Base-by-base conservation (phyloP, 768 basidiomycete species). In the Myochromella boudieri region DNA sequence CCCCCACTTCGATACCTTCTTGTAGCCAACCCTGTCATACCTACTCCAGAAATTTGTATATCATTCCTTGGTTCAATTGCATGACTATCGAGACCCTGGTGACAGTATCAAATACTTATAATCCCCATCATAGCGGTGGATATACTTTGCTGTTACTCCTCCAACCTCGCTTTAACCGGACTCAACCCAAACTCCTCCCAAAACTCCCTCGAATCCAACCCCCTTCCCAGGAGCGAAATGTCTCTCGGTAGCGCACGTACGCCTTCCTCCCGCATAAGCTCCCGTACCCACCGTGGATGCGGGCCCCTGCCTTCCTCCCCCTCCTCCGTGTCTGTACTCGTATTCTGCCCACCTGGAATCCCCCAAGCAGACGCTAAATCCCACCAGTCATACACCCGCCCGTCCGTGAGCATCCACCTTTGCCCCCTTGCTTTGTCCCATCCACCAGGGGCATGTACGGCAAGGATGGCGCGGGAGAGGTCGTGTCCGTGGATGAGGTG, bases 351-450 rank as follows among this genome's bases (percentile, higher is more conserved):
- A 6, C 5, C 21, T 25, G 14, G 26, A 20, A 6, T 36, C 48
- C 74, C 78, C 81, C 81, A 84, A 3, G 77, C 74, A 5, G 74
- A 74, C 1, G 76, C 78, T 3, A 84, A 66, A 53, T 84, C 80
- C 81, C 81, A 85, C 82, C 82, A 85, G 59, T 85, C 83, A 55
- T 79, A n/a, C n/a, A n/a, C n/a, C n/a, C n/a, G n/a, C n/a, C n/a
- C n/a, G n/a, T n/a, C n/a, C n/a, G n/a, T n/a, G 26, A 82, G 59
- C 3, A 82, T 56, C 80, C 80, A 82, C 5, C 81, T 70, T 56
- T 81, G 69, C 0, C 79, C 80, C 3, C 60, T 51, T 1, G 79
- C 74, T 34, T 68, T 70, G 22, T 51, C 42, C 40, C 76, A 76
- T n/a, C n/a, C n/a, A n/a, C n/a, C n/a, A 22, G 75, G 50, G 9